Base-by-base conservation (phyloP, 192 early-diverging fungal genomes). In the Coemansia sp. region DNA sequence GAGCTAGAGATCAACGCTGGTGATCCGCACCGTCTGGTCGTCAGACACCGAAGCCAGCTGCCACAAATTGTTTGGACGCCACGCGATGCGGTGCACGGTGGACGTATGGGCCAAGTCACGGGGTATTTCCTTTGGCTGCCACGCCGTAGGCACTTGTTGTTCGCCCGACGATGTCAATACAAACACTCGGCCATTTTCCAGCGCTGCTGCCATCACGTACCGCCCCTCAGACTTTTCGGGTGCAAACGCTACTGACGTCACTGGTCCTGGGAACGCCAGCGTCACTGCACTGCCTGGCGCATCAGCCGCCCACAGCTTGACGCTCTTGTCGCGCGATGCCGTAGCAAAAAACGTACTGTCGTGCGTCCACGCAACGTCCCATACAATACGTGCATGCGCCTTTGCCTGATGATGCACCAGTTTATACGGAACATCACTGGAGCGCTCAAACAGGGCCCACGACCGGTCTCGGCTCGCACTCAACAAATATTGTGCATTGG, bases 351-450 rank as follows among this genome's bases (percentile, higher is more conserved):
- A 84, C 4, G 38, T 45, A 43, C 86, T 92, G 62, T 93, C 92
- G 22, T 81, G 84, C 39, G 85, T 83, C 93, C 94, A 98, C 3
- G 87, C 79, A 32, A 86, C 88, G 67, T 91, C 88, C 96, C 96
- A 98, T 17, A 98, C 87, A 54, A 98, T 96, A 57, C 96, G 87
- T 0, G 92, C 85, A 73, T 98, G 96, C 15, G 94, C 89, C 73
- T 92, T 92, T 49, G 82, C 70, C 29, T 86, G 85, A 21, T 66
- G 64, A 2, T 52, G 63, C 2, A 83, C 66, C 21, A 91, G 69
- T 45, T 72, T 77, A 74, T 90, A 96, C 3, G 82, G 79, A 1
- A n/a, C 49, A 25, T 68, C 60, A 10, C 38, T 60, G 73, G 17
- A 29, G n/a, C 77, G 76, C 56, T 87, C 86, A 74, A 86, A 95